phyloP scores from a whole-genome alignment of 768 basidiomycete species.

The Serpula lacrymans region DNA sequence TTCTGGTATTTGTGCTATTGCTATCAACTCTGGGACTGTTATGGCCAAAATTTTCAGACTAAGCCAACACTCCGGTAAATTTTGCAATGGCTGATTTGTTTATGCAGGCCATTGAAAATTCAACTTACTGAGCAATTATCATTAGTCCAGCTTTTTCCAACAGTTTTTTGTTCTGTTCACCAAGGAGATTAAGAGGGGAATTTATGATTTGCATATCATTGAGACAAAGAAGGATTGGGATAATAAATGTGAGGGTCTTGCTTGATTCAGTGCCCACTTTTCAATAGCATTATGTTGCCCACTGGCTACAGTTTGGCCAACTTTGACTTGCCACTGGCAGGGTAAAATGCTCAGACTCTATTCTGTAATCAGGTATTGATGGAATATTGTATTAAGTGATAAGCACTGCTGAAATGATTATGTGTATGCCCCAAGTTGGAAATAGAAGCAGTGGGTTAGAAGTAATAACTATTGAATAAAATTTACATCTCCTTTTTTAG shows the following conservation, averaged over 20 bases:
- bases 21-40: slow-evolving; percentile 8
- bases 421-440: no score
- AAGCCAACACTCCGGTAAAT: slow-evolving; percentile 9
- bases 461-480: no score
- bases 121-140: slow-evolving; percentile 13
- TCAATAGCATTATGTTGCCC: slow-evolving; percentile 17
- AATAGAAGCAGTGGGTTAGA: no score
- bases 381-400: no score
- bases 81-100: slow-evolving; percentile 9
- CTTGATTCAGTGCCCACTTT: slow-evolving; percentile 25
- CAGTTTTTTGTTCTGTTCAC: slow-evolving; percentile 14
- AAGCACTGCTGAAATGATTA: no score
- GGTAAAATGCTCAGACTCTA: no score
- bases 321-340: slow-evolving; percentile 19
- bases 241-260: slow-evolving; percentile 31
- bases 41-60: no score
- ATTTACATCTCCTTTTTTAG: no score
- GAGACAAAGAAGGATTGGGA: slow-evolving; percentile 21
- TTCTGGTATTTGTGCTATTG: slow-evolving; percentile 5
- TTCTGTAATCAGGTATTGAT: no score
- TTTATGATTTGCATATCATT: slow-evolving; percentile 21
- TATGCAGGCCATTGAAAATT: slow-evolving; percentile 16
- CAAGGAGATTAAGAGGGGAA: slow-evolving; percentile 21
- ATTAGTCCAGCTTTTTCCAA: slow-evolving; percentile 12
- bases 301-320: slow-evolving; percentile 14